Evolutionary conservation across 2,329 filamentous ascomycete genomes (phyloP).

Genomic region (Trichoderma cornu-damae): DNA sequence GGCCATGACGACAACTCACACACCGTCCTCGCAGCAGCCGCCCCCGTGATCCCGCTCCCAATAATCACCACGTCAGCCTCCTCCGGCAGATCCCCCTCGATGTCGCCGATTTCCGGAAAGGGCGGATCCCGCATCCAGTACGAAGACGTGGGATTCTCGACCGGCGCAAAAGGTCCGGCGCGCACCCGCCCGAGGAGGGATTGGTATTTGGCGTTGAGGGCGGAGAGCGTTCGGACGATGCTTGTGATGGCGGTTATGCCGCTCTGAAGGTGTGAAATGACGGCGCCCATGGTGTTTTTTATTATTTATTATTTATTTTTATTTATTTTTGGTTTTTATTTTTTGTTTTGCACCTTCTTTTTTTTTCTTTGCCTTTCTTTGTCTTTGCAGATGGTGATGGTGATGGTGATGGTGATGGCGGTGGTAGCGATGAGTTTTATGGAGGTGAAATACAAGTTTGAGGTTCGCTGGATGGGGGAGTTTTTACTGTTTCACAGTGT

Average conservation of each 20-base stretch:
- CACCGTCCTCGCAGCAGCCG: conserved; percentile 28
- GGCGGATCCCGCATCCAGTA: conserved; percentile 45
- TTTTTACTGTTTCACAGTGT: too few relatives aligned
- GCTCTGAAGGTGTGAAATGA: conserved; percentile 29
- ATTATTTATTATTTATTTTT: too few relatives aligned
- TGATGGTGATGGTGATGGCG: too few relatives aligned
- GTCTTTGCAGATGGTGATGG: too few relatives aligned
- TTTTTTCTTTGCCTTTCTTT: too few relatives aligned
- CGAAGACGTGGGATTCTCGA: conserved; percentile 37
- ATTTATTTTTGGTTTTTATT: too few relatives aligned
- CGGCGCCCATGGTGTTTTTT: conserved; percentile 30
- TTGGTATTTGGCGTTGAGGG: conserved; percentile 28
- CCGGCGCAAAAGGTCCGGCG: conserved; percentile 38
- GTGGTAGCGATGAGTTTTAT: too few relatives aligned
- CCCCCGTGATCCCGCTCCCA: conserved; percentile 51
- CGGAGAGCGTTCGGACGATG: conserved; percentile 25
- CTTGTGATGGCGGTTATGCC: conserved; percentile 24
- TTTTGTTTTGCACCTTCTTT: background rate
- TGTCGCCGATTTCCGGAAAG: conserved; percentile 37
- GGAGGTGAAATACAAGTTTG: too few relatives aligned
- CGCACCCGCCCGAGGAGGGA: conserved; percentile 30
- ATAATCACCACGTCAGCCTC: conserved; percentile 47
- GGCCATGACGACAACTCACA: conserved; percentile 17
- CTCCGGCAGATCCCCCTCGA: conserved; percentile 31
- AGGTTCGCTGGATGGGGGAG: too few relatives aligned